Evolutionary conservation across 2,329 filamentous ascomycete genomes (phyloP).

Genomic region (Aspergillus neoniger): DNA sequence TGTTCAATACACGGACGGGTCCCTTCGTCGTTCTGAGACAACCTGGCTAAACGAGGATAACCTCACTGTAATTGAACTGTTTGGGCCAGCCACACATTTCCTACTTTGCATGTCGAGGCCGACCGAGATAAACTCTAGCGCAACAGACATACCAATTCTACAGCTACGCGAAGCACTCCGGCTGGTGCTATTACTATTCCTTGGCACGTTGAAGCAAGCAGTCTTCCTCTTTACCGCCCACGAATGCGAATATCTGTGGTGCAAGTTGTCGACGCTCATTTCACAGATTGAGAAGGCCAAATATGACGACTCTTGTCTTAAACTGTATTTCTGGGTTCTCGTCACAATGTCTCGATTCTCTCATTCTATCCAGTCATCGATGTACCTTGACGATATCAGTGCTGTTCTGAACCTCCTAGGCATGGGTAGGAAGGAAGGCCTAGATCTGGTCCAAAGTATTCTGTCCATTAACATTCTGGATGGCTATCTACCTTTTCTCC

Average conservation of each 20-base stretch:
- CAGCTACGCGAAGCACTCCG: background rate
- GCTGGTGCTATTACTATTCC: background rate
- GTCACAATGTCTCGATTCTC: background rate
- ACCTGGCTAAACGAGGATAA: background rate
- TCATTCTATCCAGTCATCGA: background rate
- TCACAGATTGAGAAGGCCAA: background rate
- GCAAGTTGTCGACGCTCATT: background rate
- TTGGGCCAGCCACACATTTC: slow-evolving; percentile 1
- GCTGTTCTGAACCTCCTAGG: background rate
- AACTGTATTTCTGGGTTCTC: slow-evolving; percentile 2
- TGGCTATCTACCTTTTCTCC: background rate
- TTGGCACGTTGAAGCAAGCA: background rate
- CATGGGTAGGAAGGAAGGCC: background rate
- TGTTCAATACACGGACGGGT: background rate
- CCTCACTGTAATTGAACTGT: background rate
- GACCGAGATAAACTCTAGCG: background rate
- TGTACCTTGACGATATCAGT: background rate
- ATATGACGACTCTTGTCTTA: background rate
- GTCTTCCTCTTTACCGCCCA: background rate
- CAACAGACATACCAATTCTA: background rate
- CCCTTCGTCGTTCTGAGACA: background rate
- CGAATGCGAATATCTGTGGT: background rate
- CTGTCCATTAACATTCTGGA: background rate
- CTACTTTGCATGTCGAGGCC: background rate
- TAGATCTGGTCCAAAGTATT: background rate